Base-by-base conservation (phyloP, 768 basidiomycete genomes). In the Trametes elegans region DNA sequence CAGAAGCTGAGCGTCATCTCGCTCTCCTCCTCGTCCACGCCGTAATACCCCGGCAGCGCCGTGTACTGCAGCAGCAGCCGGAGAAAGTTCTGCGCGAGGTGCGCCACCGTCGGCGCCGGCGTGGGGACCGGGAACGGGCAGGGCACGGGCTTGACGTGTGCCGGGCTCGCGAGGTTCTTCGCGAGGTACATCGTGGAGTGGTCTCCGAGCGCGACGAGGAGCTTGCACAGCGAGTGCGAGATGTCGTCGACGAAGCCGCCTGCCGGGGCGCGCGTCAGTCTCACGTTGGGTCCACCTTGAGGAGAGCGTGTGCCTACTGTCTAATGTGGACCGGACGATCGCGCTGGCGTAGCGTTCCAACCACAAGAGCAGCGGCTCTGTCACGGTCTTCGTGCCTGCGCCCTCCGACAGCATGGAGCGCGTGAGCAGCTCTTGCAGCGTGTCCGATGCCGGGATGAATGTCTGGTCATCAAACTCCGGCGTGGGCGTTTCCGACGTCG, bases 311-410 rank as follows among this genome's bases (percentile, higher is more conserved):
- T 13, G 35, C 73, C 67, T 61, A 77, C 77, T 66, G 14, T 60
- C 66, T 16, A 73, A 57, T 18, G 69, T 71, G 6, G 70, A 63
- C 31, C 74, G 60, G 14, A 80, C 66, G 19, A 88, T 80, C 11
- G 66, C 63, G 23, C 73, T 68, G 7, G 87, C 90, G 39, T 77
- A 73, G 0, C 73, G 67, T 55, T 85, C 78, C 0, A 86, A 65
- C 92, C 93, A 98, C 3, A 84, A 70, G n/a, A 97, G 73, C 7
- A 98, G 73, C 2, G 94, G 94, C 64, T 94, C 90, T 0, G 93
- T 93, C 27, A 95, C 77, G 0, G 86, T 79, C 49, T 79, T 80
- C 16, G 78, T 77, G 1, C 88, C 90, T 0, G 77, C 73, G 0
- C 90, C 90, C 48, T 86, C 81, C 0, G 85, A 76, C 27, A 94